Base-by-base conservation (phyloP, 2,329 filamentous ascomycete species). In the Fusarium caatingaense region DNA sequence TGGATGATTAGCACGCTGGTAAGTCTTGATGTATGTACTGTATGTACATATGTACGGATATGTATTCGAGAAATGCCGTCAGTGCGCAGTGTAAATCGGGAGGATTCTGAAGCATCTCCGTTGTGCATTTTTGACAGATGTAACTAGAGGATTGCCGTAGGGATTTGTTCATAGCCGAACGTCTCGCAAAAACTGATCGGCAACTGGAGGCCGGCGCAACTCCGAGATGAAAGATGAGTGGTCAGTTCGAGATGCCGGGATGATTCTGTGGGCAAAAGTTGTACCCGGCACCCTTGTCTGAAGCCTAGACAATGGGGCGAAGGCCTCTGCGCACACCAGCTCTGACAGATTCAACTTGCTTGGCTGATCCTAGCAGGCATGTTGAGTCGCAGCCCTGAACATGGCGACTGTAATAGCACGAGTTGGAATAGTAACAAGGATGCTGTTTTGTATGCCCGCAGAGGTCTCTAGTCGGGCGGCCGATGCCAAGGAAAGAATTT, bases 381-480 rank as follows among this genome's bases (percentile, higher is more conserved):
- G 46, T 49, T 74, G 72, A 74, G 71, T 74, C 71, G 71, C 56
- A 57, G 59, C 56, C 64, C 59, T 64, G 57, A 27, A 50, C 49
- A 61, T 34, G 55, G 57, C 27, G 47, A 64, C 68, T 73, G 66
- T 72, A 72, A 68, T 66, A 68, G 68, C 71, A 64, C 44, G 58
- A 62, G 56, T 64, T 68, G 70, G 57, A 64, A 56, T 48, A 64
- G 54, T 69, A 71, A 53, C 44, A 51, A 41, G 49, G 49, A 40
- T 54, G 25, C 37, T 44, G 42, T 32, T 32, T 34, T 30, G 21
- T 41, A 48, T 25, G 51, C 23, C 49, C 30, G 15, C 23, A 27
- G 49, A 72, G 60, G 11, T 28, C 37, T 56, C 46, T 65, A 53
- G 53, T 42, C 59, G 60, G 66, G 62, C 66, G 57, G 62, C 66